Conservation (phyloP, 2,329 filamentous ascomycete species). For the Fusarium palustre region DNA sequence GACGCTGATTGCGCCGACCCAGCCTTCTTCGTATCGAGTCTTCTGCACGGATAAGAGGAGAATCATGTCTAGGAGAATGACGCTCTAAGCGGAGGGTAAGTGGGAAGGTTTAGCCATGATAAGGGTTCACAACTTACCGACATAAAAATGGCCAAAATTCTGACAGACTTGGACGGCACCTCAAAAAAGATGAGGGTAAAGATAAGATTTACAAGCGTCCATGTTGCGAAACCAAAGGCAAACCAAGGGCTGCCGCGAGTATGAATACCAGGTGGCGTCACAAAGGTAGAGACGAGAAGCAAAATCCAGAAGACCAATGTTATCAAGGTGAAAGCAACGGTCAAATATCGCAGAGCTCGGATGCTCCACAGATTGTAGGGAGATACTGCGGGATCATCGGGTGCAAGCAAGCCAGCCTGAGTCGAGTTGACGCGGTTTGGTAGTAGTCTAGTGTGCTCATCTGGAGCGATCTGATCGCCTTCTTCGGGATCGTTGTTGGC, state of each 20-base stretch:
- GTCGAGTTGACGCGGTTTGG: slow-evolving; percentile 71
- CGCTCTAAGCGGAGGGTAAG: slow-evolving; percentile 40
- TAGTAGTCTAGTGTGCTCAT: slow-evolving; percentile 74
- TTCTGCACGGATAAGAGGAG: slow-evolving; percentile 80
- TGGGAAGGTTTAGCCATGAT: slow-evolving; percentile 37
- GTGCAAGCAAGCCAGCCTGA: slow-evolving; percentile 51
- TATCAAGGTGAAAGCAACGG: slow-evolving; percentile 78
- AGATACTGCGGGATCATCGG: slow-evolving; percentile 70
- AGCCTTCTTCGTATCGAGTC: slow-evolving; percentile 85
- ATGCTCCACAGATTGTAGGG: slow-evolving; percentile 97
- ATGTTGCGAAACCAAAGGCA: slow-evolving; percentile 83
- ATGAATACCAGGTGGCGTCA: slow-evolving; percentile 88
- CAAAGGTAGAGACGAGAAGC: slow-evolving; percentile 88
- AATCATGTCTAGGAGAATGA: slow-evolving; percentile 73
- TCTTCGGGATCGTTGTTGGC: slow-evolving; percentile 36
- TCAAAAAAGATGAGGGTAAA: slow-evolving; percentile 88
- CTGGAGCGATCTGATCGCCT: slow-evolving; percentile 49
- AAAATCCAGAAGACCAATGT: slow-evolving; percentile 94
- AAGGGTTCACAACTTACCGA: slow-evolving; percentile 51
- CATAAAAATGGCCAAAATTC: slow-evolving; percentile 77
- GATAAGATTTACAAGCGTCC: slow-evolving; percentile 80
- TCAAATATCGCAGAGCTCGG: slow-evolving; percentile 81
- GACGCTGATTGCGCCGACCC: slow-evolving; percentile 88
- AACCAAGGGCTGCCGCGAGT: slow-evolving; percentile 93
- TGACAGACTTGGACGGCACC: slow-evolving; percentile 82